Conservation (phyloP, 768 basidiomycete species). For the Megacollybia marginata region DNA sequence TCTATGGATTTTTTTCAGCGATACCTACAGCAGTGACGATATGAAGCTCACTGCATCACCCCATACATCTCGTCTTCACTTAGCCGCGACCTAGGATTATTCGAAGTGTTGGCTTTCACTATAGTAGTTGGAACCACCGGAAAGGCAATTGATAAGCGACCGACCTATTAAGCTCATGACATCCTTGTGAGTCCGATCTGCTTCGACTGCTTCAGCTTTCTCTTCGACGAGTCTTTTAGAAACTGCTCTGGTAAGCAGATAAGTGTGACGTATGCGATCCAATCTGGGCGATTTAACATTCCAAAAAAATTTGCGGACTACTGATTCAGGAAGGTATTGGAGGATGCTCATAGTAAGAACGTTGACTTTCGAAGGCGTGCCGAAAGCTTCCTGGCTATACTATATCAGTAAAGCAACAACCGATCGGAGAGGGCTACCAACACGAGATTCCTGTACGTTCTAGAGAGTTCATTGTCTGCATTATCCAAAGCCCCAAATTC, state of each 20-base stretch:
- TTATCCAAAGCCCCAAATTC: slow-evolving; percentile 12
- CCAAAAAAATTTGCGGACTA: slow-evolving; percentile 6
- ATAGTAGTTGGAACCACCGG: slow-evolving; percentile 8
- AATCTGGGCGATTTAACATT: slow-evolving; percentile 13
- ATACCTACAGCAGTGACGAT: background rate
- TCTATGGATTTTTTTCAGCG: slow-evolving; percentile 5
- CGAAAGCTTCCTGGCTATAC: slow-evolving; percentile 9
- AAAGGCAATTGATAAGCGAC: too few relatives aligned
- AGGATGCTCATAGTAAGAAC: slow-evolving; percentile 1
- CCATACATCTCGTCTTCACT: slow-evolving; percentile 42
- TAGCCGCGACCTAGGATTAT: slow-evolving; percentile 33
- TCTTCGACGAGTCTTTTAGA: slow-evolving; percentile 2
- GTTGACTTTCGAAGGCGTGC: slow-evolving; percentile 9
- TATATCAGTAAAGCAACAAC: background rate
- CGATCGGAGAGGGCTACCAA: background rate
- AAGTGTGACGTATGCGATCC: background rate
- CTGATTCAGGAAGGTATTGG: background rate
- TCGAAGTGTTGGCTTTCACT: slow-evolving; percentile 48
- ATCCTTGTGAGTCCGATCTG: background rate
- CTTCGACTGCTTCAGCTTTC: background rate
- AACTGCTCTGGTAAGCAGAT: background rate
- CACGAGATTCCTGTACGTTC: background rate
- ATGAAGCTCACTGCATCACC: slow-evolving; percentile 28
- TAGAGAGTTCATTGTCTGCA: background rate
- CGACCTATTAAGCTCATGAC: background rate